Evolutionary conservation across 371 early-diverging fungal species (phyloP).

Genomic region (Mucor sp.): DNA sequence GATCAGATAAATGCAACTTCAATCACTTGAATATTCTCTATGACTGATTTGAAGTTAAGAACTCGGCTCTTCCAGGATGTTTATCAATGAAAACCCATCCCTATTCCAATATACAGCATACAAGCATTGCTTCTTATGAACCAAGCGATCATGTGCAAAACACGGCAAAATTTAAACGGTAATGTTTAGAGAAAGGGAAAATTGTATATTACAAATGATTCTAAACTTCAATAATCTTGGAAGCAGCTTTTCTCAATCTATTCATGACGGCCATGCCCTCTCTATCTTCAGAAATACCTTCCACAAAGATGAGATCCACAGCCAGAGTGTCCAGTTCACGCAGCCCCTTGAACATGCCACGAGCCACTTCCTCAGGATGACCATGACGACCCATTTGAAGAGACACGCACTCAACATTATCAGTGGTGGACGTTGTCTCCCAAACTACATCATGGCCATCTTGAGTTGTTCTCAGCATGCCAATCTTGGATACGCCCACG

Average conservation of each 20-base stretch:
- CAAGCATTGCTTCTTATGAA: too few species aligned
- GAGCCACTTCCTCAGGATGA: conserved; percentile 71
- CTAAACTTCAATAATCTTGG: conserved; percentile 46
- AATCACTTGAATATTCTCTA: too few species aligned
- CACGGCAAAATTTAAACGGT: too few species aligned
- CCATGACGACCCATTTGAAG: conserved; percentile 47
- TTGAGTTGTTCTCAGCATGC: conserved; percentile 30
- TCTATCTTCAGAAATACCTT: conserved; percentile 78
- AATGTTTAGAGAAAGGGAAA: background rate
- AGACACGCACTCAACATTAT: conserved; percentile 25
- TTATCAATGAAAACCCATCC: too few species aligned
- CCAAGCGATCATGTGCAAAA: too few species aligned
- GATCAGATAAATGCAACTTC: too few species aligned
- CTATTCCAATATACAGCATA: too few species aligned
- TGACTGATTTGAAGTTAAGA: too few species aligned
- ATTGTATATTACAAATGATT: too few species aligned
- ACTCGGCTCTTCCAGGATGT: too few species aligned
- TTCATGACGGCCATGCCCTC: conserved; percentile 99
- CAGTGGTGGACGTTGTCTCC: conserved; percentile 15
- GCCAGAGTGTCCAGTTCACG: conserved; percentile 78
- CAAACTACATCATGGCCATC: conserved; percentile 21
- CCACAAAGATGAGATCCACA: conserved; percentile 84
- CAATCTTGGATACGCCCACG: conserved; percentile 28
- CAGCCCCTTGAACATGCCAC: conserved; percentile 83
- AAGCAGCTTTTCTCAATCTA: conserved; percentile 92